phyloP scores from a whole-genome alignment of 441 rosid species.

The Populus tomentosa region DNA sequence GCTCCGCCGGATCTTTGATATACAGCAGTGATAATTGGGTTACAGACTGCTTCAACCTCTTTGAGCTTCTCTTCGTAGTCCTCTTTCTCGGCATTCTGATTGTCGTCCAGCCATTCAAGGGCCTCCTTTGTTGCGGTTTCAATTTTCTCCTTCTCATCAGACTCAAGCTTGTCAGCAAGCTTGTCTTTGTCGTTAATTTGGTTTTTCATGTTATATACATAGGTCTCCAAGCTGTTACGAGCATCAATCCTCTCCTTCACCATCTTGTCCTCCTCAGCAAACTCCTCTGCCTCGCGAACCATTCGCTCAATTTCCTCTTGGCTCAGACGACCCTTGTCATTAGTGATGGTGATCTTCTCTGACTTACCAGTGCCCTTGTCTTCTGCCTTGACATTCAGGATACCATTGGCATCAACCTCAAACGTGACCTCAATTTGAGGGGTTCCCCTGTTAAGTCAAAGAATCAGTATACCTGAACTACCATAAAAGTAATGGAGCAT shows the following conservation, averaged over 20 bases:
- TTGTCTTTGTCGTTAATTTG: conserved; percentile 90
- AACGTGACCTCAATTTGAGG: conserved; percentile 98
- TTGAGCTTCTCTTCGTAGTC: conserved; percentile 95
- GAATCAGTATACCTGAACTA: neutral
- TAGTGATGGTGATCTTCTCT: conserved; percentile 96
- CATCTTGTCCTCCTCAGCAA: conserved; percentile 96
- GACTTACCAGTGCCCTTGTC: conserved; percentile 90
- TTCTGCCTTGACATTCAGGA: conserved; percentile 89
- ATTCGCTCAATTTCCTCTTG: conserved; percentile 96
- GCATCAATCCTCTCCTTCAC: conserved; percentile 92
- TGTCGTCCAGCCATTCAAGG: conserved; percentile 91
- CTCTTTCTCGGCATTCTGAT: conserved; percentile 81
- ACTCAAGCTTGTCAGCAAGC: conserved; percentile 91
- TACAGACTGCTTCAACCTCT: conserved; percentile 94
- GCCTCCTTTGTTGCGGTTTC: conserved; percentile 78
- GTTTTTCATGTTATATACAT: conserved; percentile 95
- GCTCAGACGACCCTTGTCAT: conserved; percentile 93
- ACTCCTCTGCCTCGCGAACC: conserved; percentile 96
- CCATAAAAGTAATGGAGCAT: neutral
- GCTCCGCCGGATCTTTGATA: conserved; percentile 93
- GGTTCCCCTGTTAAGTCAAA: conserved; percentile 62
- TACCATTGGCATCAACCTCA: conserved; percentile 96
- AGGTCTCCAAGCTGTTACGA: conserved; percentile 80
- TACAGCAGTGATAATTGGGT: conserved; percentile 83
- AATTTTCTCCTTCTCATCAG: conserved; percentile 89